phyloP scores from a whole-genome alignment of 345 rosid genomes.

The Camelina hispida region DNA sequence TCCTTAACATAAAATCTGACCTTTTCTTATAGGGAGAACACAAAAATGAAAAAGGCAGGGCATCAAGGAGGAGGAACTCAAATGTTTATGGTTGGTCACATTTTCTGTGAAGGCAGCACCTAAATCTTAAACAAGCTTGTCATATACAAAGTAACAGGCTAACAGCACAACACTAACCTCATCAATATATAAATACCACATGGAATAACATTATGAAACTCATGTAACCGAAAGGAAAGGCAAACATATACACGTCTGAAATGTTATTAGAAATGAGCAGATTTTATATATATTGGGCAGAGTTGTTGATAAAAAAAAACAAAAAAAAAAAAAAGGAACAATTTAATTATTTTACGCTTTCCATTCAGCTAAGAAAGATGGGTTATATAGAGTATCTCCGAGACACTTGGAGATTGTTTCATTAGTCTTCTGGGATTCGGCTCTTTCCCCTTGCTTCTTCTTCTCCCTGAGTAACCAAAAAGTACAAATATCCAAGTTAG shows the following conservation, averaged over 20 bases:
- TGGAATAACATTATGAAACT: slow-evolving; percentile 7
- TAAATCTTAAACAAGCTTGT: slow-evolving; percentile 5
- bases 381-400: slow-evolving; percentile 54
- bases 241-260: slow-evolving; percentile 9
- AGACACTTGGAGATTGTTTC: slow-evolving; percentile 74
- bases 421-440: slow-evolving; percentile 73
- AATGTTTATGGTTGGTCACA: slow-evolving; percentile 10
- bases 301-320: slow-evolving; percentile 30
- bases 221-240: neutral
- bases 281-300: neutral
- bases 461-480: slow-evolving; percentile 69
- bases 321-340: slow-evolving; percentile 2
- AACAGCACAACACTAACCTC: neutral
- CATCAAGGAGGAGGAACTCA: slow-evolving; percentile 16
- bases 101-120: slow-evolving; percentile 7
- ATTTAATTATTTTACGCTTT: neutral
- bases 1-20: slow-evolving; percentile 14
- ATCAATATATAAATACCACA: slow-evolving; percentile 18
- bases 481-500: slow-evolving; percentile 10
- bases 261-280: slow-evolving; percentile 31
- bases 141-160: neutral
- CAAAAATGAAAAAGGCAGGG: slow-evolving; percentile 13
- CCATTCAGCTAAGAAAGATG: slow-evolving; percentile 36
- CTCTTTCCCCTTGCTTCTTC: slow-evolving; percentile 82
- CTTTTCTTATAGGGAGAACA: slow-evolving; percentile 22